Base-by-base conservation (phyloP, 2,329 filamentous ascomycete species). In the Fusarium neocosmosporiellum region DNA sequence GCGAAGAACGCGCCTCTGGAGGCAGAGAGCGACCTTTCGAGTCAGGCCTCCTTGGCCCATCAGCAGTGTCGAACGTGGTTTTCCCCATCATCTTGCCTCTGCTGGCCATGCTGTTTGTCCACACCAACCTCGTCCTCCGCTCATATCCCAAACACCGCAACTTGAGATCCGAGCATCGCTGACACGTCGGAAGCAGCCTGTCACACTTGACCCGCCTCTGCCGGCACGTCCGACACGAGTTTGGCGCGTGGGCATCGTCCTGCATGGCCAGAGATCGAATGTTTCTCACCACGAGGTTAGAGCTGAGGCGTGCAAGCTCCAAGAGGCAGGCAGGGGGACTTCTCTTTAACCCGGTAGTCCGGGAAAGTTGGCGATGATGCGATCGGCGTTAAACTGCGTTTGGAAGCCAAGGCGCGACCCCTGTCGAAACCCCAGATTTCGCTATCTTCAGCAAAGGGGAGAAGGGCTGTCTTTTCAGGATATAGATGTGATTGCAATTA, bases 141-240 rank as follows among this genome's bases (percentile, higher is more conserved):
- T 66, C 61, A 53, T 69, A 69, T 11, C 66, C 63, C 46, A 63
- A 33, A 36, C 67, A 69, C 34, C 48, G 41, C 31, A 65, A 39
- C n/a, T 58, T 61, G 31, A 66, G 65, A 4, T 22, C 33, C 20
- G 59, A 18, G 33, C 67, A 66, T 24, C 63, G 59, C 34, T 29
- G 59, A 36, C 67, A 69, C 3, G 41, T 53, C 5, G 67, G 63
- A 20, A 63, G 50, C 16, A 64, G 59, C 39, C 64, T 60, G 48
- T 69, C 67, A 22, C 63, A 69, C 39, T 53, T 53, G 67, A 69
- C 67, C 55, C 63, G 63, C 59, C 59, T 62, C 29, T 67, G 63
- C 18, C 67, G 60, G 55, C 64, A 66, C 33, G 63, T 66, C 37
- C 66, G 59, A 31, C 66, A 69, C 24, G 66, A 69, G 50, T 69